Base-by-base conservation (phyloP, 257 asterid genomes). In the Pogostemon cablin region DNA sequence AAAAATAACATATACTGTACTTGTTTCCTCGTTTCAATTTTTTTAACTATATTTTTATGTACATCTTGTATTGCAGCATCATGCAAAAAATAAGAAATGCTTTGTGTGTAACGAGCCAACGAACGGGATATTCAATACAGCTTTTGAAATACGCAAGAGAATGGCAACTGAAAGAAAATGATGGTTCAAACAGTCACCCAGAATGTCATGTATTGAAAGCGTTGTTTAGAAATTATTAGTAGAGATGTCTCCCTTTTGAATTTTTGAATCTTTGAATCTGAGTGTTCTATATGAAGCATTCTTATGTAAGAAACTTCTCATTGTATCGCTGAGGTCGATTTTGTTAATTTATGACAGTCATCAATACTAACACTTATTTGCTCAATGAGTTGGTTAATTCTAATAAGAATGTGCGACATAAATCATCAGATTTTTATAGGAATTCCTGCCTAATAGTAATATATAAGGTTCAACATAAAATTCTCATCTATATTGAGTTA, bases 51-150 rank as follows among this genome's bases (percentile, higher is more conserved):
- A 52, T 44, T 35, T 39, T 47, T 1, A 3, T 47, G 44, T 39
- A 15, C 76, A 53, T 61, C 49, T 68, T 62, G 76, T 59, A 52
- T 55, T 52, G 71, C 95, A 95, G 99, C 99, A 95, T 78, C 99
- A 95, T 81, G 89, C 95, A 52, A 91, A 70, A 73, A 95, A 85
- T 34, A 95, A 95, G 86, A 95, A 91, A 89, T 95, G 99, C 89
- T 95, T 84, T 63, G 98, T 95, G 11, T 95, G 99, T 92, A 83
- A 95, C 83, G 87, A 95, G 86, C 95, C 95, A n/a, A 95, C 99
- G 6, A 82, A 80, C 71, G 99, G 99, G 67, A 88, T 91, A 77
- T 95, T 95, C 86, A 91, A 95, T 75, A 95, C 97, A 6, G 99
- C 99, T 7, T 89, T 91, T 72, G 98, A 87, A 87, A 87, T 95